phyloP scores from a whole-genome alignment of 164 flowering plant species.

The Echeveria elegans region DNA sequence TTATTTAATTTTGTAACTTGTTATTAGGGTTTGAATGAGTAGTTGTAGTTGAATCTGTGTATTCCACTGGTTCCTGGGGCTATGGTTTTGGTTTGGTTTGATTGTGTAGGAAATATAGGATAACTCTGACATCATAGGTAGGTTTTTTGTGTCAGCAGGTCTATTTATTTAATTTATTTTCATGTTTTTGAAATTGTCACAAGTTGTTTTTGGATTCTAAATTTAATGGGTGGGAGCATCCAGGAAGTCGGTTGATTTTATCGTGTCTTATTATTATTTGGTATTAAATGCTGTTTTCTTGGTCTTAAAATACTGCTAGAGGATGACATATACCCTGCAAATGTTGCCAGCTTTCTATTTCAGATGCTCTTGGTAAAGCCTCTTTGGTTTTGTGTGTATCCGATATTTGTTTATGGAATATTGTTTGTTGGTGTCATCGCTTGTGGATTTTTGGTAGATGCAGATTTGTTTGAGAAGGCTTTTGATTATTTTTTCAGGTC shows the following conservation, averaged over 20 bases:
- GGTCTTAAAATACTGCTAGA: neutral
- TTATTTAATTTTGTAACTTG: neutral
- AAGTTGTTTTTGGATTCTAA: neutral
- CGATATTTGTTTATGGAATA: neutral
- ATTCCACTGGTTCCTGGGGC: neutral
- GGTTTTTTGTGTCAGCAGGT: neutral
- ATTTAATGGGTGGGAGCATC: neutral
- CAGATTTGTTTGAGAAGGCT: neutral
- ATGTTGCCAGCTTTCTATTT: neutral
- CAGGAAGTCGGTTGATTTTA: neutral
- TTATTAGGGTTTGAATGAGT: neutral
- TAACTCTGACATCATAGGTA: conserved; percentile 6
- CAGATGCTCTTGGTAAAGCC: conserved; percentile 3
- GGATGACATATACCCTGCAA: neutral
- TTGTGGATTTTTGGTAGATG: neutral
- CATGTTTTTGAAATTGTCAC: neutral
- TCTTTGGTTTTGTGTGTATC: neutral
- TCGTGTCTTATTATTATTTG: neutral
- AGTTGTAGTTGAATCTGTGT: neutral
- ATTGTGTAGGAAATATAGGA: neutral
- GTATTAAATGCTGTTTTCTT: conserved; percentile 2
- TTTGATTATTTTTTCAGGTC: too few relatives aligned
- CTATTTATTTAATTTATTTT: neutral
- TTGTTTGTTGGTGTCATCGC: neutral
- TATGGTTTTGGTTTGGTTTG: neutral